A percentile compares a stretch with the other conserved stretches of the same genome.
Evolutionary conservation across 495 filamentous ascomycete species (phyloP).

Genomic region (Podospora anserina): DNA sequence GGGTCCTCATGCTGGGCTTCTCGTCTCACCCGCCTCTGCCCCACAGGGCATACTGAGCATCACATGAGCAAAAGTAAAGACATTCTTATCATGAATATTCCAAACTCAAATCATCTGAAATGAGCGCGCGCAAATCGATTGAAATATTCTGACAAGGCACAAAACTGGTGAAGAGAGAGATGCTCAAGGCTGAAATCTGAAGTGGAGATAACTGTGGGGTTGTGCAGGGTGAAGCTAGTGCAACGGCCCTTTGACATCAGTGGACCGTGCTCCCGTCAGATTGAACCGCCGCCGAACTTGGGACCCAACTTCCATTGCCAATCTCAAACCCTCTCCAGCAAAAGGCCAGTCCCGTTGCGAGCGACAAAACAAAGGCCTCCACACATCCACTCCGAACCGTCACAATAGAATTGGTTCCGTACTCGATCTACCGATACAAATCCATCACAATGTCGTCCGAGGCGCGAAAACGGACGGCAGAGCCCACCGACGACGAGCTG

Average conservation of each 20-base stretch:
- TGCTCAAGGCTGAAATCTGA: no score
- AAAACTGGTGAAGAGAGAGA: no score
- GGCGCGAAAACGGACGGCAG: conserved; percentile 31
- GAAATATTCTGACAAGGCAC: no score
- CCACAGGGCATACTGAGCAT: not conserved
- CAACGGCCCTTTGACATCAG: not conserved
- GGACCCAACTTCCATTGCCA: not conserved
- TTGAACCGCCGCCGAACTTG: not conserved
- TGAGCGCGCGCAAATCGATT: no score
- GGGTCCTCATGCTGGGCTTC: not conserved
- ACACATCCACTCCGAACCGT: not conserved
- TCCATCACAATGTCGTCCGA: conserved; percentile 4
- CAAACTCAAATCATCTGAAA: no score
- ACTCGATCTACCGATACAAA: not conserved
- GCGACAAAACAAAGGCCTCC: not conserved
- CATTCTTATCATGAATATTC: not conserved
- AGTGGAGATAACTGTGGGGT: no score
- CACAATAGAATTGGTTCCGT: not conserved
- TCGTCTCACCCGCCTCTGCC: not conserved
- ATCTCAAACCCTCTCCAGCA: not conserved
- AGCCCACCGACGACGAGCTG: conserved; percentile 20
- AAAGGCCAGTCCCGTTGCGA: not conserved
- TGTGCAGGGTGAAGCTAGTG: no score
- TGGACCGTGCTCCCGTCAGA: not conserved
- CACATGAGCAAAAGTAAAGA: not conserved